A percentile compares a stretch with the other conserved stretches of the same genome.
Evolutionary conservation across 2,329 filamentous ascomycete genomes (phyloP).

Genomic region (Colletotrichum neosansevieriae): DNA sequence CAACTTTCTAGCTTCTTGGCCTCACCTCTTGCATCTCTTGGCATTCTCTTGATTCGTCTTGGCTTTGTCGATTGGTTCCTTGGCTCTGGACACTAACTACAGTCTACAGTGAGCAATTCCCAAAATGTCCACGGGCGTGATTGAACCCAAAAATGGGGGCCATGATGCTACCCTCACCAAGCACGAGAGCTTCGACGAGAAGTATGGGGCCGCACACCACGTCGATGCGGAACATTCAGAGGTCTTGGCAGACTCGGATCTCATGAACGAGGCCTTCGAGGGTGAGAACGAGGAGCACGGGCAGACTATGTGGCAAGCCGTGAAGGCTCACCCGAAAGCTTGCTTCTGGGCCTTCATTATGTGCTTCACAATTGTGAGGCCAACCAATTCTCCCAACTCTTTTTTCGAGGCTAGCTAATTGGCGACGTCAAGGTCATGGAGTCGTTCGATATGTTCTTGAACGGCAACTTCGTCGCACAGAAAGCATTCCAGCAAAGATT

Average conservation of each 20-base stretch:
- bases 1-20: not conserved
- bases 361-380: constrained; percentile 62
- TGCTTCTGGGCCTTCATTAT: constrained; percentile 61
- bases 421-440: constrained; percentile 58
- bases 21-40: not conserved
- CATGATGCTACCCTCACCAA: not conserved
- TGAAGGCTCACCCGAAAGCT: constrained; percentile 57
- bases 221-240: constrained; percentile 50
- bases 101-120: not conserved
- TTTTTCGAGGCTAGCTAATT: not conserved
- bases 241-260: constrained; percentile 50
- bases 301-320: constrained; percentile 53
- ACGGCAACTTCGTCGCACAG: constrained; percentile 60
- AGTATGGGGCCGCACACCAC: constrained; percentile 34
- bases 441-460: constrained; percentile 62
- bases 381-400: not conserved
- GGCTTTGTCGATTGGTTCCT: not conserved
- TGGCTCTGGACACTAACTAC: too few species aligned
- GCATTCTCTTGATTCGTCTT: not conserved
- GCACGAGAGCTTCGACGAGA: constrained; percentile 27
- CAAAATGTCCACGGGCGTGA: constrained; percentile 38
- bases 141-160: constrained; percentile 33
- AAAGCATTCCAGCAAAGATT: constrained; percentile 52
- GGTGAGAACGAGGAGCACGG: constrained; percentile 58
- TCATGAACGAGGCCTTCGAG: constrained; percentile 55